A percentile compares a stretch with the other conserved stretches of the same genome.
phyloP scores from a whole-genome alignment of 2,329 filamentous ascomycete genomes.

The Nemania sp. region DNA sequence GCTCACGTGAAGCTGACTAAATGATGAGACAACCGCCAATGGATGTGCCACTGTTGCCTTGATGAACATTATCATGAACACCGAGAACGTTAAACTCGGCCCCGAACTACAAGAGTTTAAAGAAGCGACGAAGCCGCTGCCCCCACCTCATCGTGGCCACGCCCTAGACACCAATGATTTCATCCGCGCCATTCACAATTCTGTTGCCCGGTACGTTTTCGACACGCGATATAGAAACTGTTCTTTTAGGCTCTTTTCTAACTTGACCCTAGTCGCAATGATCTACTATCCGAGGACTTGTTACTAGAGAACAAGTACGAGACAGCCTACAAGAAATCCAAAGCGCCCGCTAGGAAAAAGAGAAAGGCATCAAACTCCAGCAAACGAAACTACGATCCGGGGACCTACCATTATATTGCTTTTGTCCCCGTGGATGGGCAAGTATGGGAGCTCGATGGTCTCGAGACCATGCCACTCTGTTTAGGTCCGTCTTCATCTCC shows the following conservation, averaged over 20 bases:
- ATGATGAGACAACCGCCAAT: slow-evolving; percentile 78
- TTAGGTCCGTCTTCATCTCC: slow-evolving; percentile 60
- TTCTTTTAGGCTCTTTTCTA: not conserved
- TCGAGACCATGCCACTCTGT: slow-evolving; percentile 76
- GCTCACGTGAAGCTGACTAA: slow-evolving; percentile 9
- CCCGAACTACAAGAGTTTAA: slow-evolving; percentile 79
- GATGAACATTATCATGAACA: slow-evolving; percentile 94
- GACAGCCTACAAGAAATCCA: slow-evolving; percentile 52
- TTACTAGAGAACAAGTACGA: slow-evolving; percentile 69
- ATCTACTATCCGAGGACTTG: slow-evolving; percentile 79
- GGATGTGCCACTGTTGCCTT: slow-evolving; percentile 93
- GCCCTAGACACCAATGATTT: slow-evolving; percentile 79
- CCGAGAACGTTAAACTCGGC: slow-evolving; percentile 74
- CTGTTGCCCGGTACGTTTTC: slow-evolving; percentile 74
- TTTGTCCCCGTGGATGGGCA: slow-evolving; percentile 81
- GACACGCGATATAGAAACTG: not conserved
- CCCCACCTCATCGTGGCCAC: slow-evolving; percentile 80
- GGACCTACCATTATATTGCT: slow-evolving; percentile 87
- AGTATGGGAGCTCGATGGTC: slow-evolving; percentile 90
- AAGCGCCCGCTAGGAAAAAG: slow-evolving; percentile 36
- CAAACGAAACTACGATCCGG: slow-evolving; percentile 65
- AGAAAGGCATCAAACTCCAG: slow-evolving; percentile 42
- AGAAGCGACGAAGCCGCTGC: slow-evolving; percentile 73
- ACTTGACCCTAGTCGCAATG: slow-evolving; percentile 69
- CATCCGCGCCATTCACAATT: slow-evolving; percentile 87